phyloP scores from a whole-genome alignment of 257 asterid genomes.

The Solanum gracilifrons region DNA sequence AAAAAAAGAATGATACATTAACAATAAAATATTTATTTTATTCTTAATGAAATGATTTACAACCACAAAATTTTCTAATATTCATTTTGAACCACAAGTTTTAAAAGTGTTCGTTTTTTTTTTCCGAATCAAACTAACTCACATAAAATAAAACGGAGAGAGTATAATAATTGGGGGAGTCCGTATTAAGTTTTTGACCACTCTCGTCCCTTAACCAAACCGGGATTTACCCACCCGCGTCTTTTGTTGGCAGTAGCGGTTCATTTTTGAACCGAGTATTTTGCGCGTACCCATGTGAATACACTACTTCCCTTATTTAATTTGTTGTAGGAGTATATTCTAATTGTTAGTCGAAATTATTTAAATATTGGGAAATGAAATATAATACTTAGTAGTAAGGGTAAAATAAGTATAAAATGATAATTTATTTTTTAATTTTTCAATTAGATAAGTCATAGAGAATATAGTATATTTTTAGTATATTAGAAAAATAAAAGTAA shows the following conservation, averaged over 20 bases:
- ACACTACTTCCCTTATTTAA: not conserved
- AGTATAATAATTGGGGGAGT: not conserved
- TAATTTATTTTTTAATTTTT: not conserved
- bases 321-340: too few relatives aligned
- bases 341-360: not conserved
- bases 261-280: not conserved
- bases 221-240: not conserved
- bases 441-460: not conserved
- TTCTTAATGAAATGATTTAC: too few relatives aligned
- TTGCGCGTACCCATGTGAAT: not conserved
- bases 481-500: not conserved
- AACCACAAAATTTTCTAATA: too few relatives aligned
- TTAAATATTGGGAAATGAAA: not conserved
- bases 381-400: not conserved
- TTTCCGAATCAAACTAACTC: too few relatives aligned
- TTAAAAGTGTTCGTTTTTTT: too few relatives aligned
- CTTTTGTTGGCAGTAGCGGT: not conserved
- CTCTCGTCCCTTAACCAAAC: not conserved
- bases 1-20: too few relatives aligned
- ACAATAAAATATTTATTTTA: too few relatives aligned
- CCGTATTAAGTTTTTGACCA: not conserved
- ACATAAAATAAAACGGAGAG: too few relatives aligned
- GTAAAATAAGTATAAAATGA: too few relatives aligned
- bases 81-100: fast-evolving
- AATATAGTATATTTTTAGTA: not conserved